Evolutionary conservation across 2,329 filamentous ascomycete genomes (phyloP), one percentile per base, ranked within the genome.

Genomic region (Penicillium sp.): DNA sequence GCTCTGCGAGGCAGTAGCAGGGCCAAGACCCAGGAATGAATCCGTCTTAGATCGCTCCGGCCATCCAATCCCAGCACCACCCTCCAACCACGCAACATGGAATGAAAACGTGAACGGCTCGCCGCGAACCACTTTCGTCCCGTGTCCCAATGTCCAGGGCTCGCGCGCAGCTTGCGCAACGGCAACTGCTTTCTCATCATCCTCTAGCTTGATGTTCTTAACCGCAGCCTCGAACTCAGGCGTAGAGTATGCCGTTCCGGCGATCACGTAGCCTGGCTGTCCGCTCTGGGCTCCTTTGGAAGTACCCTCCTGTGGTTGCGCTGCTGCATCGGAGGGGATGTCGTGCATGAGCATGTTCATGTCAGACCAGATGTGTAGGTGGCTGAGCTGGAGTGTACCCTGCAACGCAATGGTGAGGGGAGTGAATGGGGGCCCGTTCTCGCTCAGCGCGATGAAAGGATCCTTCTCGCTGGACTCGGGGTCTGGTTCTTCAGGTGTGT

Each of bases 391-490:
- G 21, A 98, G 82, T 0, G 91, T 96, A 2, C 95, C 95, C 13
- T 93, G 89, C 19, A 99, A 79, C 2, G 93, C 93, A 62, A 99
- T 91, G 7, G 96, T 89, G 37, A 96, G 82, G 0, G 93, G 93
- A 14, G 93, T 90, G 75, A 76, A 77, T 7, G 72, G 65, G 8
- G 69, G 70, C 0, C 70, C 72, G 45, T 72, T 64, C 50, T 67
- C 62, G 14, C 59, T 64, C 25, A 70, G 54, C 9, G 62, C 59
- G 14, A 60, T 55, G 35, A 68, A 58, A 11, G 82, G 75, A 68
- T 85, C 80, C 62, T 85, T 75, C 62, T 84, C 80, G 8, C 79
- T 76, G 13, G 82, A 72, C 50, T 75, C 74, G 21, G 71, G 68
- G 10, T 77, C 70, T 10, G 43, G n/a, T 10, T 73, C 68, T 16